Evolutionary conservation across 129 eudicot species (phyloP), one percentile per base, ranked within the genome.

Genomic region (Daucus carota): DNA sequence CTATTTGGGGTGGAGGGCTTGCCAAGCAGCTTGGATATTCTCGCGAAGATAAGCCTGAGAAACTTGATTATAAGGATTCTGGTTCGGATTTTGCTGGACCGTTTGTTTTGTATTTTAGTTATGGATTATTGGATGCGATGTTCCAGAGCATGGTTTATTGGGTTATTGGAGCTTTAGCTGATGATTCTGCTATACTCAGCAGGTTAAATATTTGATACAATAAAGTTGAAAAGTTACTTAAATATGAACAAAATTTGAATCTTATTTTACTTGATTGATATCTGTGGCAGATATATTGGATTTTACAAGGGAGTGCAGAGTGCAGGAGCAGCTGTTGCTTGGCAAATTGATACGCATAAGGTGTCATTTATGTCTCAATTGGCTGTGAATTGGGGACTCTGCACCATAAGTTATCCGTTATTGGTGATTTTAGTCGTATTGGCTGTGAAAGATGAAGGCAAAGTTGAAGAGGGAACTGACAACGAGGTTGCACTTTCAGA

Each of bases 131-230:
- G 17, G 98, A 90, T 87, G 93, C 97, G 16, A 94, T 94, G 97
- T 94, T 91, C 76, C 98, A 94, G 86, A 91, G 97, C 75, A 87
- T 91, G 98, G 85, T 94, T 69, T 92, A 90, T 72, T 92, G 98
- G 98, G 81, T 92, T 1, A 88, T 92, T 47, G 96, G 98, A 70
- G 89, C 85, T 41, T 81, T 90, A 79, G 98, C 96, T 8, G 84
- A 88, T 79, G 98, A 92, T 84, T 90, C 98, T n/a, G 92, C 85
- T 84, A 73, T 89, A 44, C 96, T 92, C 43, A 92, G 98, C 96
- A 92, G 98, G 98, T 92, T 74, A 60, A 10, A 13, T 15, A 13
- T 45, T 45, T 22, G 22, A 52, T 52, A 52, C 28, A 22, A 1
- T 18, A 26, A 28, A 60, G 15, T 60, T 60, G 7, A 10, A 60